Base-by-base conservation (phyloP, 306 rosid genomes). In the Lupinus albus region DNA sequence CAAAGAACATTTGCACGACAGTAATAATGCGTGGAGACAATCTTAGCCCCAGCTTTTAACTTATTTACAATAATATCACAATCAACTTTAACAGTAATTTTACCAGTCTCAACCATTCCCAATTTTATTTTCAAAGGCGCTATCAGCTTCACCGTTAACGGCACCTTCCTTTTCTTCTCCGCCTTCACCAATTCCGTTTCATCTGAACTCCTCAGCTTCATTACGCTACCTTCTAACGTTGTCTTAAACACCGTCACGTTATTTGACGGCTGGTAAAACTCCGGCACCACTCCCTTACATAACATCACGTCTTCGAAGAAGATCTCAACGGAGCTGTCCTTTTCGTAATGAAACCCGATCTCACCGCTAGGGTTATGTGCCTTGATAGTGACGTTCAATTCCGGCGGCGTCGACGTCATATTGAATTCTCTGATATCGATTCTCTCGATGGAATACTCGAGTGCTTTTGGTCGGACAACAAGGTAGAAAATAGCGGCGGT, bases 301-400 rank as follows among this genome's bases (percentile, higher is more conserved):
- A 89, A 41, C 61, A 15, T 67, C 25, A 75, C 72, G 53, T 78
- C 81, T 13, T 76, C 35, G 39, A 78, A 87, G 45, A 51, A 79
- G 2, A 89, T 47, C n/a, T 64, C 67, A 0, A 66, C 87, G 39
- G 81, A 75, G 78, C 92, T 84, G 4, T 72, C 80, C 12, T 17
- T 81, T 63, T 68, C 72, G 80, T 92, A 89, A 82, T 49, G 65
- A 75, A 92, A 80, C 18, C 97, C 97, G 58, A 92, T 84, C 61
- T 73, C 84, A 11, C 63, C 33, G 82, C 87, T 92, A 10, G 87
- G 87, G 67, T 92, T 89, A 1, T 81, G 59, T 0, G 92, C 87
- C 32, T 67, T 72, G 4, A 92, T 66, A 3, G 85, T 1, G 16
- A 85, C 79, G 32, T 77, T 72, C 46, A 91, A 70, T 67, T 67